Percentiles rank a stretch among this genome's conserved stretches.
These are phyloP conservation scores for Nannizziopsis arthrosporioides DNA, from an alignment of 2,329 filamentous ascomycete genomes.

Conservation along the genomic window DNA sequence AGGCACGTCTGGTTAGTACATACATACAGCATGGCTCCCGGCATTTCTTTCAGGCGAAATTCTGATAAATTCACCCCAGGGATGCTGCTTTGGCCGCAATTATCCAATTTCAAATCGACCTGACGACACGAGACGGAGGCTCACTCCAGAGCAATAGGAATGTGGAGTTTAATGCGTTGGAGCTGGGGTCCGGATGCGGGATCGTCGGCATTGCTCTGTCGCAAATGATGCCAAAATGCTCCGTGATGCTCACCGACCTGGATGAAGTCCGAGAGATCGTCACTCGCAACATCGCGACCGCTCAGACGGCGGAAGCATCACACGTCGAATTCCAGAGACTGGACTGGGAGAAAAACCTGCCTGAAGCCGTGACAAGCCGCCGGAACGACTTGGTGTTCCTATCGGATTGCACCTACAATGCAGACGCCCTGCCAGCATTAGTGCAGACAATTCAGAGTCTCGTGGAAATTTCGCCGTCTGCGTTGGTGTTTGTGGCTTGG, in stretches of 20 bases:
- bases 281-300: conserved; percentile 41
- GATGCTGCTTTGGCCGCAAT: conserved; percentile 50
- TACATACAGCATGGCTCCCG: neutral
- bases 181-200: conserved; percentile 58
- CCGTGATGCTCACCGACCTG: conserved; percentile 53
- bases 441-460: conserved; percentile 46
- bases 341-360: conserved; percentile 51
- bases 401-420: conserved; percentile 64
- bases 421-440: conserved; percentile 52
- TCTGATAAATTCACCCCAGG: conserved; percentile 24
- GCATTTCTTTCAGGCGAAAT: neutral
- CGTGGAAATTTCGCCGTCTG: conserved; percentile 37
- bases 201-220: conserved; percentile 56
- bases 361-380: conserved; percentile 28
- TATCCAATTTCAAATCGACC: conserved; percentile 36
- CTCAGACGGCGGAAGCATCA: conserved; percentile 35
- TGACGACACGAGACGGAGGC: conserved; percentile 24
- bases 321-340: conserved; percentile 41
- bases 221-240: conserved; percentile 40
- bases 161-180: conserved; percentile 42
- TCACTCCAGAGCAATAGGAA: conserved; percentile 22
- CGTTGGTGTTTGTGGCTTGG: conserved; percentile 48
- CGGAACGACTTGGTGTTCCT: conserved; percentile 50
- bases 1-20: conserved; percentile 54
- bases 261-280: conserved; percentile 52